These are phyloP conservation scores for Starmerella floris DNA, from an alignment of 805 yeast genomes.

Conservation along the genomic window DNA sequence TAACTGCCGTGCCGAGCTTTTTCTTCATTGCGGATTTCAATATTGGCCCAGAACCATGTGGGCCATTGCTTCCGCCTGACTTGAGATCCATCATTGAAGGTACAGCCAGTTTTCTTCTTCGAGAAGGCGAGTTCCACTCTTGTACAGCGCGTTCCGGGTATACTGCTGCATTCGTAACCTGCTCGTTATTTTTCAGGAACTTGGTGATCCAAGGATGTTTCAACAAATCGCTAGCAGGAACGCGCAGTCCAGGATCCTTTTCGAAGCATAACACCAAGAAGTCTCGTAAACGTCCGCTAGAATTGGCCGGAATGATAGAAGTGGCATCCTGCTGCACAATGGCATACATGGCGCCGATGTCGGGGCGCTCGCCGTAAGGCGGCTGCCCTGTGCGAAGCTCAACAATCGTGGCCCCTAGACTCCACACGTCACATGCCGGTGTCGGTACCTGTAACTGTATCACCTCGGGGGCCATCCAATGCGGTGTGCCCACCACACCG, in stretches of 20 bases:
- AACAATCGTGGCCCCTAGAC: constrained; percentile 85
- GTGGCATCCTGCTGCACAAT: constrained; percentile 66
- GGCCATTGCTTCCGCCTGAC: neutral
- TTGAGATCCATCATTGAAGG: constrained; percentile 18
- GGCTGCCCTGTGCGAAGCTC: constrained; percentile 80
- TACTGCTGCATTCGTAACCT: constrained; percentile 1
- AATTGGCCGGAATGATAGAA: constrained; percentile 36
- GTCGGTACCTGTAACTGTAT: constrained; percentile 62
- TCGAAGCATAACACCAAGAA: constrained; percentile 58
- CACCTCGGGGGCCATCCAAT: constrained; percentile 99
- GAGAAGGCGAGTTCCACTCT: constrained; percentile 23
- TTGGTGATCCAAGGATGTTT: constrained; percentile 48
- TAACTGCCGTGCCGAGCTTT: neutral
- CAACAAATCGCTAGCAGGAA: constrained; percentile 41
- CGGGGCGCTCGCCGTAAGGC: constrained; percentile 64
- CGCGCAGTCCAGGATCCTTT: constrained; percentile 49
- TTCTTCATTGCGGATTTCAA: neutral
- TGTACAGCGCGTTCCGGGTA: constrained; percentile 25
- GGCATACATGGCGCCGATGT: constrained; percentile 72
- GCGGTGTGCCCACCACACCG: constrained; percentile 66
- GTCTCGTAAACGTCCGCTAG: constrained; percentile 36
- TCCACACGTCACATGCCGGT: constrained; percentile 72
- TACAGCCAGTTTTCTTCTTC: constrained; percentile 16
- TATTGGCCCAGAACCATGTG: neutral
- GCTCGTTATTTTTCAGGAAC: constrained; percentile 6